Evolutionary conservation across 805 yeast genomes (phyloP).

Genomic region (Hanseniaspora hatyaiensis): DNA sequence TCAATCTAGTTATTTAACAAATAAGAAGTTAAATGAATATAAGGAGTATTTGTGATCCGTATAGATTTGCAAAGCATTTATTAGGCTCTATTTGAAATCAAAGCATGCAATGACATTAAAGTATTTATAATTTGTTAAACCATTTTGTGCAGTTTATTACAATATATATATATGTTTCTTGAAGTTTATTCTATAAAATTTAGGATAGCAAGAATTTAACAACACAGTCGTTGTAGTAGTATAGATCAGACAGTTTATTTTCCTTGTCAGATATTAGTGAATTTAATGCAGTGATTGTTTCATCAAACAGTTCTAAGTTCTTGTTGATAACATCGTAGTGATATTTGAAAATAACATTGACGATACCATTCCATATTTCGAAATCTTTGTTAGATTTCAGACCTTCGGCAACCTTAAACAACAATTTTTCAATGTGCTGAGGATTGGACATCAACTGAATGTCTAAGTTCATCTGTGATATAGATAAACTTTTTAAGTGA

Average conservation of each 20-base stretch:
- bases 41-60: too few relatives aligned
- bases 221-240: conserved; percentile 74
- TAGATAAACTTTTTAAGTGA: conserved; percentile 50
- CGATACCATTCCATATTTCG: conserved; percentile 74
- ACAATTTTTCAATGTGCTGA: conserved; percentile 54
- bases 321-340: conserved; percentile 70
- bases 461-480: conserved; percentile 74
- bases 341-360: conserved; percentile 56
- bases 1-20: conserved; percentile 20
- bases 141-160: too few relatives aligned
- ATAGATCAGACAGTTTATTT: conserved; percentile 49
- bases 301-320: conserved; percentile 33
- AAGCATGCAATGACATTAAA: conserved; percentile 26
- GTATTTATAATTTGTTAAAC: too few relatives aligned
- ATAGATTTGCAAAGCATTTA: too few relatives aligned
- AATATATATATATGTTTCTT: not conserved
- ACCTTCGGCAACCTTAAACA: conserved; percentile 56
- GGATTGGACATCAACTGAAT: conserved; percentile 61
- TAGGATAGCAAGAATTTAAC: conserved; percentile 35
- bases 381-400: conserved; percentile 44
- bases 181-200: conserved; percentile 4
- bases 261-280: conserved; percentile 32
- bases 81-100: too few relatives aligned
- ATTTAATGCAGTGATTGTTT: conserved; percentile 42
- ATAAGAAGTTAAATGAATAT: conserved; percentile 31